phyloP scores from a whole-genome alignment of 2,329 filamentous ascomycete species.

The Allantophomopsis lycopodina region DNA sequence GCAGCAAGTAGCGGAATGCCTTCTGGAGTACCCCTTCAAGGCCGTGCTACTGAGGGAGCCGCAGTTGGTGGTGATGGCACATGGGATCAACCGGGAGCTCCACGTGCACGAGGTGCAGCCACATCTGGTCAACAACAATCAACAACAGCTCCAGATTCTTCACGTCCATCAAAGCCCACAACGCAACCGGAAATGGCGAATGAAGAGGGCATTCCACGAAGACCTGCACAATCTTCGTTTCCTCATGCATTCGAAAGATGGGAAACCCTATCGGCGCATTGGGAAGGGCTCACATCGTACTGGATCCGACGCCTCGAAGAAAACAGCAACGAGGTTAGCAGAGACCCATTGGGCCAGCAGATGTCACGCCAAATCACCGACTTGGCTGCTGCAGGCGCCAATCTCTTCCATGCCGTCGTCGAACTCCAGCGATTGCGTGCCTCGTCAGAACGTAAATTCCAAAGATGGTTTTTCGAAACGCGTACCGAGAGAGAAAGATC shows the following conservation, averaged over 20 bases:
- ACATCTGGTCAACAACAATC: slow-evolving; percentile 9
- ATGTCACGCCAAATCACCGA: slow-evolving; percentile 91
- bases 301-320: slow-evolving; percentile 91
- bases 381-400: slow-evolving; percentile 91
- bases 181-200: slow-evolving; percentile 3
- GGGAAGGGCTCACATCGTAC: slow-evolving; percentile 94
- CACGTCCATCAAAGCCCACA: slow-evolving; percentile 5
- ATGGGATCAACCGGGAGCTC: slow-evolving; percentile 9
- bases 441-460: slow-evolving; percentile 93
- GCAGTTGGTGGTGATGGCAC: slow-evolving; percentile 11
- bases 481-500: slow-evolving; percentile 74
- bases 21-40: slow-evolving; percentile 11
- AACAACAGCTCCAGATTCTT: slow-evolving; percentile 12
- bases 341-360: slow-evolving; percentile 74
- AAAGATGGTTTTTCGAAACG: slow-evolving; percentile 97
- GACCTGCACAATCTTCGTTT: slow-evolving; percentile 52
- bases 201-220: slow-evolving; percentile 8
- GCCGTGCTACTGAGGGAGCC: slow-evolving; percentile 12
- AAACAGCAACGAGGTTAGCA: slow-evolving; percentile 73
- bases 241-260: slow-evolving; percentile 96
- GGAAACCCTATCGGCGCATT: slow-evolving; percentile 93
- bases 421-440: slow-evolving; percentile 88
- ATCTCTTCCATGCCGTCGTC: slow-evolving; percentile 94
- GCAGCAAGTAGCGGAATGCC: slow-evolving; percentile 5
- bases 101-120: slow-evolving; percentile 5